phyloP scores from a whole-genome alignment of 2,329 filamentous ascomycete genomes.

The Whalleya microplaca region DNA sequence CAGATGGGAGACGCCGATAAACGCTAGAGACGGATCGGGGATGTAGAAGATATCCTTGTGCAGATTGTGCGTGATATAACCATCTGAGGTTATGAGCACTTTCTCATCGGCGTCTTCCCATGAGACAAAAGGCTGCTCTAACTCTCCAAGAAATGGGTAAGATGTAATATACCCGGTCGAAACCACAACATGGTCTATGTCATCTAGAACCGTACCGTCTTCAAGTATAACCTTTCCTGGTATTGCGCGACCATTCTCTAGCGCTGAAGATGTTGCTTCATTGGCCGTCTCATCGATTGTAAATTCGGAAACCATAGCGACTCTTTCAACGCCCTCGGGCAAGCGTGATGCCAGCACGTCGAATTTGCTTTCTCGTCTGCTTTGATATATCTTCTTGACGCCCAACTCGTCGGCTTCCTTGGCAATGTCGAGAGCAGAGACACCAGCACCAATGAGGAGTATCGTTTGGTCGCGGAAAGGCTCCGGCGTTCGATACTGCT shows the following conservation, averaged over 20 bases:
- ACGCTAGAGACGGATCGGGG: constrained; percentile 63
- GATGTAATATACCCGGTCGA: constrained; percentile 72
- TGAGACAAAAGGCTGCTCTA: constrained; percentile 44
- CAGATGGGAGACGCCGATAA: constrained; percentile 68
- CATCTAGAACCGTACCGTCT: constrained; percentile 54
- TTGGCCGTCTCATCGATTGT: constrained; percentile 38
- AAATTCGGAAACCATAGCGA: constrained; percentile 56
- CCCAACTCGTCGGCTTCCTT: constrained; percentile 43
- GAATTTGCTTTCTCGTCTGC: constrained; percentile 62
- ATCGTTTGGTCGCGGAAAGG: constrained; percentile 56
- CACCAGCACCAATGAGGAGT: constrained; percentile 57
- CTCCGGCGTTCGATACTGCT: constrained; percentile 68
- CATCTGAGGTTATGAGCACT: constrained; percentile 64
- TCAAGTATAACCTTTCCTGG: constrained; percentile 56
- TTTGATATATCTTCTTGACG: constrained; percentile 48
- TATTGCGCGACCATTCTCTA: constrained; percentile 41
- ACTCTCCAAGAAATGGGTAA: constrained; percentile 64
- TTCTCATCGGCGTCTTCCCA: constrained; percentile 53
- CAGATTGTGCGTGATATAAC: constrained; percentile 66
- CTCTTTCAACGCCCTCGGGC: constrained; percentile 54
- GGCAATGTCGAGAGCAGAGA: constrained; percentile 48
- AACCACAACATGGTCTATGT: constrained; percentile 65
- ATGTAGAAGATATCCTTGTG: constrained; percentile 76
- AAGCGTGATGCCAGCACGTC: constrained; percentile 59
- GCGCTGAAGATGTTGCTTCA: not conserved